Percentiles rank a stretch among this genome's conserved stretches.
Evolutionary conservation across 352 stramenopile genomes (phyloP).

Genomic region (Pythium chondricola): DNA sequence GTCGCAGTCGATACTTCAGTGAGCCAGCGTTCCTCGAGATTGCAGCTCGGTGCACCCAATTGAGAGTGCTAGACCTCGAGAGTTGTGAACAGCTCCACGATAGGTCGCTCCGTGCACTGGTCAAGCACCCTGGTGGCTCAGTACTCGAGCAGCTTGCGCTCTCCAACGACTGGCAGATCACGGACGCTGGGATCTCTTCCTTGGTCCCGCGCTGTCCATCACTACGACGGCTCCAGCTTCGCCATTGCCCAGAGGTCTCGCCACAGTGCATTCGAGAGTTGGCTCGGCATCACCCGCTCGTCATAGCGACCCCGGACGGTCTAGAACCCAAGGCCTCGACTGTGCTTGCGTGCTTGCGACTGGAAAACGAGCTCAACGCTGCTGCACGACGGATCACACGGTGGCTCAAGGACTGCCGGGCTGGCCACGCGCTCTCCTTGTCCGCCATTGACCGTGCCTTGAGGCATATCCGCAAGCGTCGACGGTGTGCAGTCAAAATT

Average conservation of each 20-base stretch:
- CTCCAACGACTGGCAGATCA: conserved; percentile 70
- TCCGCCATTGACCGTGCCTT: conserved; percentile 40
- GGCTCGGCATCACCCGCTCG: conserved; percentile 28
- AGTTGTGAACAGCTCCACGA: conserved; percentile 72
- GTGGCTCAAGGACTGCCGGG: conserved; percentile 32
- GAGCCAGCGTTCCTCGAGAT: conserved; percentile 45
- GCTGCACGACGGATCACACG: conserved; percentile 35
- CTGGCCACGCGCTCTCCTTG: conserved; percentile 27
- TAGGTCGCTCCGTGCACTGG: conserved; percentile 27
- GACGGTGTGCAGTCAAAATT: conserved; percentile 33
- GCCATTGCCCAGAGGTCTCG: conserved; percentile 61
- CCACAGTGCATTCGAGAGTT: conserved; percentile 29
- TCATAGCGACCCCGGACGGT: conserved; percentile 30
- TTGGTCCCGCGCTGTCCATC: conserved; percentile 20
- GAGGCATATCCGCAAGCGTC: conserved; percentile 34
- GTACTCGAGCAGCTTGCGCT: conserved; percentile 56
- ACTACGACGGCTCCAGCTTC: conserved; percentile 41
- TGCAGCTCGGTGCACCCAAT: conserved; percentile 21
- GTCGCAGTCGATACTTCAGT: conserved; percentile 71
- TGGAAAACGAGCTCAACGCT: conserved; percentile 19
- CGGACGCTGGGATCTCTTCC: conserved; percentile 33
- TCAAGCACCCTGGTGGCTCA: conserved; percentile 17
- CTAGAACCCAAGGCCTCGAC: conserved; percentile 47
- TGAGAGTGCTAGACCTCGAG: conserved; percentile 54
- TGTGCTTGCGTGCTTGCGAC: conserved; percentile 34